Evolutionary conservation across 768 basidiomycete genomes (phyloP).

Genomic region (Inosperma sp.): DNA sequence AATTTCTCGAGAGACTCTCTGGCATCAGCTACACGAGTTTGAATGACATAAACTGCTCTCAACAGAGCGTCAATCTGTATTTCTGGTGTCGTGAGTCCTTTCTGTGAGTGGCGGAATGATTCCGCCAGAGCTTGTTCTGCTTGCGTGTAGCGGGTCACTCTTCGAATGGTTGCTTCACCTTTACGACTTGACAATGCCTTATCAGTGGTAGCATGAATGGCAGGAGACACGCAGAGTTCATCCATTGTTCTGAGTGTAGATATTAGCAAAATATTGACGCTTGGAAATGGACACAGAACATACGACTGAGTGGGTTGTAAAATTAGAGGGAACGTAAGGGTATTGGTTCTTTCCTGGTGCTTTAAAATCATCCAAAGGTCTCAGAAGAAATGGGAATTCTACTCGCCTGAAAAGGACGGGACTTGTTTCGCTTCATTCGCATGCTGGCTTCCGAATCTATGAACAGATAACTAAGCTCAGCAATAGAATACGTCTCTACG

Average conservation of each 20-base stretch:
- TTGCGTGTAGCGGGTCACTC: slow-evolving; percentile 34
- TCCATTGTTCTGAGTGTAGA: neutral
- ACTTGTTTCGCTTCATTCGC: slow-evolving; percentile 7
- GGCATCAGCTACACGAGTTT: slow-evolving; percentile 42
- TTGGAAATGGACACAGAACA: neutral
- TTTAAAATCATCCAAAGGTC: slow-evolving; percentile 1
- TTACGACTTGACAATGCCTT: neutral
- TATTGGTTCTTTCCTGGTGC: slow-evolving; percentile 12
- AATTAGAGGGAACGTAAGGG: neutral
- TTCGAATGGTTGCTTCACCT: neutral
- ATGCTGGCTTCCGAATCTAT: neutral
- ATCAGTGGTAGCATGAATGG: neutral
- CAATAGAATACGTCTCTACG: too few species aligned
- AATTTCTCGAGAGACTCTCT: slow-evolving; percentile 39
- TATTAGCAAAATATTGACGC: neutral
- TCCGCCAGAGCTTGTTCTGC: slow-evolving; percentile 41
- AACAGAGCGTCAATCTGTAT: slow-evolving; percentile 46
- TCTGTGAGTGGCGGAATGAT: slow-evolving; percentile 30
- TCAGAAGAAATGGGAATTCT: neutral
- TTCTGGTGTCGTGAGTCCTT: slow-evolving; percentile 36
- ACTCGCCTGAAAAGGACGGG: slow-evolving; percentile 15
- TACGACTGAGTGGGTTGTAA: neutral
- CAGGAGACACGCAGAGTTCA: neutral
- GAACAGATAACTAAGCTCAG: too few species aligned
- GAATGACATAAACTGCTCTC: slow-evolving; percentile 39